Evolutionary conservation across 192 early-diverging fungal species (phyloP), one percentile per base, ranked within the genome.

Genomic region (Coemansia sp.): DNA sequence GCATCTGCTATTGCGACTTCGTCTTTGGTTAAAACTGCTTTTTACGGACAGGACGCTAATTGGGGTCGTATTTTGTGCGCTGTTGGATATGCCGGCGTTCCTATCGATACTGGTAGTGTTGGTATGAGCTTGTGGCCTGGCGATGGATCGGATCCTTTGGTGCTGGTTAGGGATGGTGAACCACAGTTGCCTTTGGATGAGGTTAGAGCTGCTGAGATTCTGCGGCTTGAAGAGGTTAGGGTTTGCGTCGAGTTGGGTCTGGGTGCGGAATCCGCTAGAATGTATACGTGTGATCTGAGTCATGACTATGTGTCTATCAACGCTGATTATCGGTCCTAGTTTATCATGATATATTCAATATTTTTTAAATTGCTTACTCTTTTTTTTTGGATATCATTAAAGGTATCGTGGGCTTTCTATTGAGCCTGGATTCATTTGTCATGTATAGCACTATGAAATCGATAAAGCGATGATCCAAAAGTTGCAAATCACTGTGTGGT

Each of bases 41-140:
- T 98, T 36, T 98, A 91, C 68, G 96, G 97, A 1, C 89, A 94
- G 74, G 97, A 98, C 81, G 97, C 97, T 43, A 98, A 98, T 77
- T 98, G 97, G 97, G 97, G 96, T 22, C 89, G 96, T 38, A 93
- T 96, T 51, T 81, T 95, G 29, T 96, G 95, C 61, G 95, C 95
- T 0, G 92, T 95, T 14, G 95, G 95, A 7, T 96, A 96, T 76
- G 81, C 89, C 27, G 89, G 95, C 9, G 77, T 88, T 10, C 74
- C 76, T 8, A 79, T 97, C 36, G 86, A 91, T 19, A 92, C 95
- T 8, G 71, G 71, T 7, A 86, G 86, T 51, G 95, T 96, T 20
- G 89, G 86, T 22, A 85, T 98, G 45, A 77, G 87, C 12, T 86
- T 98, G 57, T 74, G 89, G 12, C 90, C 91, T 6, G 84, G 80